Conservation (phyloP, 768 basidiomycete species). For the Mycena belliarum region DNA sequence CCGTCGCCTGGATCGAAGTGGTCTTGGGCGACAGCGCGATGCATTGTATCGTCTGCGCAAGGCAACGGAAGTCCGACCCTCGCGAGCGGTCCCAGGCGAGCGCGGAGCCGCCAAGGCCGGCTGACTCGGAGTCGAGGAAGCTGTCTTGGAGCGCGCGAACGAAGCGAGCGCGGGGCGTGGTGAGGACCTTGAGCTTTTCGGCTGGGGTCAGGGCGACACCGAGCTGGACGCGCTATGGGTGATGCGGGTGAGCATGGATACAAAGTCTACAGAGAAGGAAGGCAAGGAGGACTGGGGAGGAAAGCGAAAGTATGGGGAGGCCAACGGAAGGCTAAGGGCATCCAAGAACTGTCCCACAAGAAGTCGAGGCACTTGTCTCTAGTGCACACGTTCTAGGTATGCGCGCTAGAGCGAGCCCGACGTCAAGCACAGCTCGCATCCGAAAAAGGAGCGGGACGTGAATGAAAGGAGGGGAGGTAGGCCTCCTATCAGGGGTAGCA, state of each 20-base stretch:
- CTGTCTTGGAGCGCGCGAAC: conserved; percentile 54
- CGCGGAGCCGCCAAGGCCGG: conserved; percentile 23
- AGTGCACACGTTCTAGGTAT: too few species aligned
- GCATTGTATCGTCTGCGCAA: conserved; percentile 53
- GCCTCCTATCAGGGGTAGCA: conserved; percentile 19
- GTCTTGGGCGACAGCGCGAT: conserved; percentile 46
- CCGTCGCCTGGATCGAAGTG: conserved; percentile 38
- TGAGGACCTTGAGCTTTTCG: conserved; percentile 56
- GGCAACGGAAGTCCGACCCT: conserved; percentile 54
- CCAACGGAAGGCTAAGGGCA: too few species aligned
- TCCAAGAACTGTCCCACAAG: too few species aligned
- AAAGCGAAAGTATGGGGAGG: too few species aligned
- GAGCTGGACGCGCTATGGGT: conserved; percentile 67
- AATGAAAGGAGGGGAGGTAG: too few species aligned
- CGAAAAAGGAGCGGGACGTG: too few species aligned
- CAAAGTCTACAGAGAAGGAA: too few species aligned
- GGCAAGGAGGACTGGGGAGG: too few species aligned
- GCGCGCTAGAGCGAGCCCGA: too few species aligned
- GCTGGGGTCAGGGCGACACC: conserved; percentile 78
- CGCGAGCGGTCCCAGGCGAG: conserved; percentile 40
- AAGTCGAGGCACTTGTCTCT: too few species aligned
- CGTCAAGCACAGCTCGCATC: too few species aligned
- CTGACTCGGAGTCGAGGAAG: conserved; percentile 43
- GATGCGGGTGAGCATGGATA: not conserved
- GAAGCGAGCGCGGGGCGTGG: conserved; percentile 56